Percentiles rank a stretch among this genome's conserved stretches.
Conservation (phyloP, 2,329 filamentous ascomycete genomes). For the Fusarium ambrosium region DNA sequence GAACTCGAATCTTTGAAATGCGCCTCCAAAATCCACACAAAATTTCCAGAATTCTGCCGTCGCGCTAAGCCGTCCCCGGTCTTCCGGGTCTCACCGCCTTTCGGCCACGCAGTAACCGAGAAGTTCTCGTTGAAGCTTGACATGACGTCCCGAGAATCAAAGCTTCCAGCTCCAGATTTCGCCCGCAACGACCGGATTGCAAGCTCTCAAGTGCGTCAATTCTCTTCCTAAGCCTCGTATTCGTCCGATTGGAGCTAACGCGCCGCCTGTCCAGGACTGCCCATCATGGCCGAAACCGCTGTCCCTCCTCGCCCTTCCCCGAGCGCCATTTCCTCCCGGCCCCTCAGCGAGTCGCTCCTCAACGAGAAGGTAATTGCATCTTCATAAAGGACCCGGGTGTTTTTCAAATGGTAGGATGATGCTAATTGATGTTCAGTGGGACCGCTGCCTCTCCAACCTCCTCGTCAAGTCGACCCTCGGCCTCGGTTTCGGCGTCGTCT, state of each 20-base stretch:
- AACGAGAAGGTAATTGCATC: constrained; percentile 89
- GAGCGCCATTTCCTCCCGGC: constrained; percentile 79
- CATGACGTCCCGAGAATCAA: constrained; percentile 49
- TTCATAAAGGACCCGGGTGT: neutral
- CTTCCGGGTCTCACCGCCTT: constrained; percentile 59
- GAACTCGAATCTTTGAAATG: constrained; percentile 35
- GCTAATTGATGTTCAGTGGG: constrained; percentile 77
- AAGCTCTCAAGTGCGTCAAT: constrained; percentile 45
- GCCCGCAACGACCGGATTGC: constrained; percentile 39
- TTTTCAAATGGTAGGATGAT: neutral
- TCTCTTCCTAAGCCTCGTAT: neutral
- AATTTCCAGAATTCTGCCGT: constrained; percentile 64
- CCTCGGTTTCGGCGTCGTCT: constrained; percentile 97
- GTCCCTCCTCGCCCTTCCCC: constrained; percentile 62
- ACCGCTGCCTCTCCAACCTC: constrained; percentile 96
- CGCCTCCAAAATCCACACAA: constrained; percentile 49
- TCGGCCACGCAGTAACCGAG: constrained; percentile 54
- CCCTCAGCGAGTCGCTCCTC: constrained; percentile 96
- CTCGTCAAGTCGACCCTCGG: constrained; percentile 97
- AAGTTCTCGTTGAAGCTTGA: constrained; percentile 55
- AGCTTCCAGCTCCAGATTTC: constrained; percentile 48
- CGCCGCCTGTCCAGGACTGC: constrained; percentile 24
- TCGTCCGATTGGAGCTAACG: constrained; percentile 38
- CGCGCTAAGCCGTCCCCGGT: constrained; percentile 42
- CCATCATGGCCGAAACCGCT: constrained; percentile 68